Evolutionary conservation across 306 rosid species (phyloP), one percentile per base, ranked within the genome.

Genomic region (Cicer arietinum): DNA sequence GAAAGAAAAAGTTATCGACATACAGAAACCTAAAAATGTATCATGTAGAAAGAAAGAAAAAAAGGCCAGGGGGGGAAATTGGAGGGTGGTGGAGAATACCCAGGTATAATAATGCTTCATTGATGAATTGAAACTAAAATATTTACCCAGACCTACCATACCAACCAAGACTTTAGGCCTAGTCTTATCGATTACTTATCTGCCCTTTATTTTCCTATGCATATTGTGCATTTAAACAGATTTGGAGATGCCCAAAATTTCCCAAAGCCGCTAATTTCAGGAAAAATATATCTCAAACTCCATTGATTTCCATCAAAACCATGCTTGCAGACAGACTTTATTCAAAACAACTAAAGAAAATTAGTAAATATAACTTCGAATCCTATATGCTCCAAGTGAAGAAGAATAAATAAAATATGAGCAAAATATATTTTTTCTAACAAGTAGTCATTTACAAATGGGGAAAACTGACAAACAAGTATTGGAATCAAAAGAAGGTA

Each of bases 1-100:
- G 62, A 62, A 47, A 62, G 43, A 73, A 54, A 51, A 68, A 48
- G 51, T 58, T 53, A 66, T 10, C 54, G 44, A 52, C 39, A 61
- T 18, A 62, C 42, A 40, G 35, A 35, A 80, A 70, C 44, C 25
- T 8, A 68, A 65, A 25, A 67, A 69, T 64, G 71, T 72, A 84
- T 71, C 64, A 65, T 8, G 50, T 20, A 48, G 20, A 60, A 56
- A 80, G 22, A 59, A 25, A 43, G 71, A 4, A 50, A 16, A 58
- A 76, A 37, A 39, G 16, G 16, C 16, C 2, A 43, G 11, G 10
- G 46, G 16, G 48, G 47, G 35, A 0, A 3, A 6, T 25, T 66
- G 50, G 51, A 75, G 16, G 44, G 40, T 18, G 67, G 43, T 7
- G 41, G 20, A 52, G 18, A 52, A 62, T 52, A 59, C 65, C 46